These are phyloP conservation scores for Linnemannia zychae DNA, from an alignment of 192 early-diverging fungal genomes.

Conservation along the genomic window DNA sequence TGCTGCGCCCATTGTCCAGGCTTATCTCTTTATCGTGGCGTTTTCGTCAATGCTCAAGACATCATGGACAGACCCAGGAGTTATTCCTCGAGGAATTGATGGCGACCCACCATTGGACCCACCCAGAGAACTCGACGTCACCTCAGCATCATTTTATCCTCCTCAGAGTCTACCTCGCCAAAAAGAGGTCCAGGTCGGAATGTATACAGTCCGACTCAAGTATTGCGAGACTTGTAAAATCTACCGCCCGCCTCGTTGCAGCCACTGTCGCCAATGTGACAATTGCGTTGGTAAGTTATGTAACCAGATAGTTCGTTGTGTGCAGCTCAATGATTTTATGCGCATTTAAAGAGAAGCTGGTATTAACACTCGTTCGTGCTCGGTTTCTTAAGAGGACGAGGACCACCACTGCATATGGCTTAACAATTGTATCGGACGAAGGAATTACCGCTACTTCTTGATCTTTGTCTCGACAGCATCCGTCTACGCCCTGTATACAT, in stretches of 20 bases:
- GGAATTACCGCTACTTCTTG: conserved; percentile 89
- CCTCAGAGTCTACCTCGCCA: conserved; percentile 56
- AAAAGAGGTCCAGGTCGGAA: conserved; percentile 74
- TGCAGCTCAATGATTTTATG: background rate
- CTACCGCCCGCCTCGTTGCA: conserved; percentile 89
- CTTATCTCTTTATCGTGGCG: conserved; percentile 72
- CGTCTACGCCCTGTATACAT: conserved; percentile 72
- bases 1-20: conserved; percentile 75
- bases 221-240: conserved; percentile 93
- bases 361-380: background rate
- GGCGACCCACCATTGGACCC: conserved; percentile 66
- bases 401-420: conserved; percentile 97
- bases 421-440: conserved; percentile 90
- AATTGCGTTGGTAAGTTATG: conserved; percentile 84
- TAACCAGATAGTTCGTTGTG: too few relatives aligned
- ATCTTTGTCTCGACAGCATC: conserved; percentile 76
- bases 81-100: conserved; percentile 79
- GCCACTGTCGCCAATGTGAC: conserved; percentile 91
- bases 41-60: conserved; percentile 79
- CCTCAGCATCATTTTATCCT: conserved; percentile 46
- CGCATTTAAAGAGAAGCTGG: background rate
- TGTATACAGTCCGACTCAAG: conserved; percentile 76
- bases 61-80: conserved; percentile 83
- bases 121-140: conserved; percentile 62
- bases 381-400: conserved; percentile 69